Evolutionary conservation across 2,329 filamentous ascomycete genomes (phyloP).

Genomic region (Hypoxylon sp.): DNA sequence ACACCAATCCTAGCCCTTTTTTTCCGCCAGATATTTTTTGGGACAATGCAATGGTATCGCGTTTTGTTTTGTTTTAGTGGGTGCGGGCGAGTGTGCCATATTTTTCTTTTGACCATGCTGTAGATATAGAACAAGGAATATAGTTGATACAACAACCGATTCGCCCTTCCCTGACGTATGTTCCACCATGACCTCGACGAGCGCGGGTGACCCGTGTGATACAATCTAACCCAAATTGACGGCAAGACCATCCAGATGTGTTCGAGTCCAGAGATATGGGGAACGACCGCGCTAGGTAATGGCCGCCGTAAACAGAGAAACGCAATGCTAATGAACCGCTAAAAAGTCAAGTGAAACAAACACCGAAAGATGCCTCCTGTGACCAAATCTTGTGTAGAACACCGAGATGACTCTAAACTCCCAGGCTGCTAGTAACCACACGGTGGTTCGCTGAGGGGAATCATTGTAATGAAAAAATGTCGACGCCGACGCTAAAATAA

Average conservation of each 20-base stretch:
- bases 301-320: slow-evolving; percentile 42
- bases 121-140: slow-evolving; percentile 36
- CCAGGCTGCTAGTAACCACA: slow-evolving; percentile 49
- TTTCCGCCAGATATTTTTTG: slow-evolving; percentile 36
- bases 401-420: slow-evolving; percentile 52
- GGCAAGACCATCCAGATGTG: slow-evolving; percentile 21
- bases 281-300: slow-evolving; percentile 41
- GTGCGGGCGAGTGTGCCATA: slow-evolving; percentile 25
- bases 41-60: slow-evolving; percentile 44
- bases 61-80: slow-evolving; percentile 37
- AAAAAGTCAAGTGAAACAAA: slow-evolving; percentile 47
- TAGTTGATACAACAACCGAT: slow-evolving; percentile 44
- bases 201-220: slow-evolving; percentile 1
- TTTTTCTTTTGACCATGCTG: slow-evolving; percentile 42
- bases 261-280: slow-evolving; percentile 26
- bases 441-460: slow-evolving; percentile 48
- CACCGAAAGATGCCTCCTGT: slow-evolving; percentile 52
- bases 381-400: slow-evolving; percentile 49
- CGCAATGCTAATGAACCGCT: slow-evolving; percentile 52
- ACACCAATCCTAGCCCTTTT: slow-evolving; percentile 40
- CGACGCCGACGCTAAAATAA: slow-evolving; percentile 53
- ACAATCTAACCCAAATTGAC: slow-evolving; percentile 23
- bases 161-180: slow-evolving; percentile 27
- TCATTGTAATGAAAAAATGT: slow-evolving; percentile 50
- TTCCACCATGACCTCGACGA: slow-evolving; percentile 25